These are phyloP conservation scores for Citrus unshiu DNA, from an alignment of 345 rosid genomes.

Conservation along the genomic window DNA sequence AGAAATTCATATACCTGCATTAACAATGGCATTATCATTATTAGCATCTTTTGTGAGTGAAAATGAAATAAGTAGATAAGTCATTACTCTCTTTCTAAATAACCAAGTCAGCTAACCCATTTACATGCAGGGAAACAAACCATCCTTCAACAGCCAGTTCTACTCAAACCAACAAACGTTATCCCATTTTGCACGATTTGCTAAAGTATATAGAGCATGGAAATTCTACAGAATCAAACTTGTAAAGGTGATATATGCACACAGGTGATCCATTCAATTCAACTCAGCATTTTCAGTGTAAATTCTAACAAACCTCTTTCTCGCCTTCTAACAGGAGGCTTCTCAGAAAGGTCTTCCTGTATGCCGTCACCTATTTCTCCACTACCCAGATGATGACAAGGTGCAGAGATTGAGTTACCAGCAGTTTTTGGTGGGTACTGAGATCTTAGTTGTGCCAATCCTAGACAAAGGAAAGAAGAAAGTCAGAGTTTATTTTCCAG, in stretches of 20 bases:
- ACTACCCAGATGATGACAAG: slow-evolving; percentile 53
- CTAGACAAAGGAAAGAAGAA: slow-evolving; percentile 55
- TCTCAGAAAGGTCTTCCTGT: slow-evolving; percentile 57
- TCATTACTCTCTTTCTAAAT: background rate
- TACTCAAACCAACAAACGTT: slow-evolving; percentile 4
- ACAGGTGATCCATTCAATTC: background rate
- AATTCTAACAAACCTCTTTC: slow-evolving; percentile 13
- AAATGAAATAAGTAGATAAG: slow-evolving; percentile 6
- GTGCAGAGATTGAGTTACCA: slow-evolving; percentile 55
- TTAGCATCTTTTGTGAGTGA: background rate
- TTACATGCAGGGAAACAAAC: too few relatives aligned
- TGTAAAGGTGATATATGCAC: slow-evolving; percentile 39
- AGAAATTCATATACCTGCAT: slow-evolving; percentile 1
- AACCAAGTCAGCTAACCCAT: background rate
- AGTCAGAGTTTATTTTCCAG: slow-evolving; percentile 60
- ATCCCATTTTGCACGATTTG: slow-evolving; percentile 61
- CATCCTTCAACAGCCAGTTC: too few relatives aligned
- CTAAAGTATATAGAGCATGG: slow-evolving; percentile 67
- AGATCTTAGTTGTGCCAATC: slow-evolving; percentile 66
- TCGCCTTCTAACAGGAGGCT: slow-evolving; percentile 43
- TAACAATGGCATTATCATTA: slow-evolving; percentile 1
- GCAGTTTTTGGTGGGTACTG: slow-evolving; percentile 63
- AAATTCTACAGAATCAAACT: slow-evolving; percentile 60
- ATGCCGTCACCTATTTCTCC: slow-evolving; percentile 72
- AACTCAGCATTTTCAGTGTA: background rate